Base-by-base conservation (phyloP, 352 stramenopile species). In the Pythium rishiriense region DNA sequence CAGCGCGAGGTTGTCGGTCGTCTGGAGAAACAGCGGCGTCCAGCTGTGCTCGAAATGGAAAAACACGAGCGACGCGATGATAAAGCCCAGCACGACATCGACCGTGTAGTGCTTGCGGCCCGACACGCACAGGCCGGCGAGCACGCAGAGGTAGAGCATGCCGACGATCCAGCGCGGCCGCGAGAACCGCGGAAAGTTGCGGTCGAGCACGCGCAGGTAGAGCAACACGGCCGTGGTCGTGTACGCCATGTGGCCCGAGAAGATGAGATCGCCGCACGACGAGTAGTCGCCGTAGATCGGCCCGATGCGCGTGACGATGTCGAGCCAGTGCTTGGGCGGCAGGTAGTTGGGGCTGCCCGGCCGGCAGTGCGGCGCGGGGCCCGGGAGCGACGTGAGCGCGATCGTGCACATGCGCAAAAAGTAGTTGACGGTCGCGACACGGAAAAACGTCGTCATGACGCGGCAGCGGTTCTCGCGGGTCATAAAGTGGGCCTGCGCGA, bases 261-360 rank as follows among this genome's bases (percentile, higher is more conserved):
- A 83, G 28, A 83, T 74, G 46, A 83, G 70, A 49, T 83, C 75
- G 37, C 75, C 75, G 50, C 75, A 83, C 42, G 75, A 80, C 41
- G 69, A 73, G 62, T 70, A 71, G 26, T 77, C 58, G 28, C 70
- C 70, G 55, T 77, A 77, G 62, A 74, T 74, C 22, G 70, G 70
- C 7, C 70, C 70, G 8, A 77, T 62, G 43, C 66, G 64, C 6
- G 73, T 83, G 58, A 78, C 67, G 28, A 83, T 68, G 35, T 83
- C 75, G 64, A 75, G 73, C 70, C 72, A 83, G 5, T 43, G 58
- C 28, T 68, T 25, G 3, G 75, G 75, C 24, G 75, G 69, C 35
- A 58, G 54, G 49, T 83, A 83, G n/a, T 72, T 49, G 10, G 66
- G 50, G 41, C 46, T 69, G 7, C 58, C 64, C 4, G 64, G 57